Evolutionary conservation across 208 protist species (phyloP), one percentile per base, ranked within the genome.

Genomic region (Crithidia expoeki): DNA sequence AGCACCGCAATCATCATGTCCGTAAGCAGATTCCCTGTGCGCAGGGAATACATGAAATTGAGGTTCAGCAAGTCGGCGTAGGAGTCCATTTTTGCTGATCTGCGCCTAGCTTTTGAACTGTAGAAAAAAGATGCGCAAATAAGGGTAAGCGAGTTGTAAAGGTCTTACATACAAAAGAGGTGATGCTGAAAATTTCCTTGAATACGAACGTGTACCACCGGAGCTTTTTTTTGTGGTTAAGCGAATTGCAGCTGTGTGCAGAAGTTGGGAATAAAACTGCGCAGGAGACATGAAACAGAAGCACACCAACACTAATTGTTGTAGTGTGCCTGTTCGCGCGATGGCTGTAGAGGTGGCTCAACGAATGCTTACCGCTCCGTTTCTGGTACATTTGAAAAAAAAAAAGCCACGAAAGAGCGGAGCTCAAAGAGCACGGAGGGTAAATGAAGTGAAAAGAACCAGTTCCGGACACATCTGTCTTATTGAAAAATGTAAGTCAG

Each of bases 1-100:
- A 93, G 67, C 25, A 86, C 86, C 27, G 85, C 88, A 57, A 94
- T 88, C 23, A 94, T 64, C 81, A 94, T 94, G 56, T 96, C 92
- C 2, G 90, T 68, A 17, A 94, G 50, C 68, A 87, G 67, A 65
- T 94, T 89, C n/a, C 88, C 92, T 46, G 92, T 96, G 47, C 89
- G 72, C 71, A 93, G 80, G 50, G 88, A 85, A 63, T 85, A 78
- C 92, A 96, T 96, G 52, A 96, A 91, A 66, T 94, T 94, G 32
- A 94, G 81, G 53, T 94, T 96, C 72, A 96, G 74, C 30, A 96
- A 62, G 21, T 88, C 81, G 46, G 79, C 72, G 47, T 93, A 94
- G 42, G 82, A 77, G 76, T 96, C 88, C 91, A 96, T 96, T 30
- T 47, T 47, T 17, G 42, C 42, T 14, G 12, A 12, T 12, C 36